Evolutionary conservation across 164 flowering plant species (phyloP).

Genomic region (Vitis rupestris): DNA sequence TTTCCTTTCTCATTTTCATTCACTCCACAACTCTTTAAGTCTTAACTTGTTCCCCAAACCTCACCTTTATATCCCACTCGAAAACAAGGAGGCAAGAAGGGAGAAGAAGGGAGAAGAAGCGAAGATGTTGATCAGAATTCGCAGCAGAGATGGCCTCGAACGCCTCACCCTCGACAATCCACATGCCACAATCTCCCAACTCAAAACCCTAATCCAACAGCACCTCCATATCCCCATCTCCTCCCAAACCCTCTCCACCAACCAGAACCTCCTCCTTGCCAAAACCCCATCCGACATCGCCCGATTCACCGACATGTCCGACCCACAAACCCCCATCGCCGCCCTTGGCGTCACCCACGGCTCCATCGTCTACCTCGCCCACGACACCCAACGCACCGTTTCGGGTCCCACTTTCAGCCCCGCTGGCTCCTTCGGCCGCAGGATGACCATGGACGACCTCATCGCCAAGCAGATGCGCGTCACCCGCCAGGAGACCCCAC

Average conservation of each 20-base stretch:
- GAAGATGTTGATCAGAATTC: slow-evolving; percentile 77
- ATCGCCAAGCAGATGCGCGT: slow-evolving; percentile 87
- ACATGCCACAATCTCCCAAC: slow-evolving; percentile 47
- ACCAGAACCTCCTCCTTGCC: slow-evolving; percentile 74
- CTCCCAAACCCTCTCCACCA: slow-evolving; percentile 69
- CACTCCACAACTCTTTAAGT: too few relatives aligned
- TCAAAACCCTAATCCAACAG: slow-evolving; percentile 62
- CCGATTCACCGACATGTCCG: slow-evolving; percentile 60
- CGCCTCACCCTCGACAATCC: slow-evolving; percentile 62
- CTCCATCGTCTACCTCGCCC: slow-evolving; percentile 65
- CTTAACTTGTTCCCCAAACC: too few relatives aligned
- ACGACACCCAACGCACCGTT: slow-evolving; percentile 74
- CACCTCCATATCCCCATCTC: slow-evolving; percentile 69
- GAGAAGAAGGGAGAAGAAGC: neutral
- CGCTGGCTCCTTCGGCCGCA: slow-evolving; percentile 78
- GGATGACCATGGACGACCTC: slow-evolving; percentile 95
- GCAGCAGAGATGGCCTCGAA: slow-evolving; percentile 88
- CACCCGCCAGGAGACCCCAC: slow-evolving; percentile 75
- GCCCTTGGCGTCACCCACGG: slow-evolving; percentile 71
- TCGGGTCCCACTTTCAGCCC: slow-evolving; percentile 54
- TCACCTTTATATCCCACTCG: neutral
- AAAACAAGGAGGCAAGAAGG: too few relatives aligned
- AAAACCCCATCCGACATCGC: slow-evolving; percentile 52
- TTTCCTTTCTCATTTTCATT: too few relatives aligned
- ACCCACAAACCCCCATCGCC: slow-evolving; percentile 57